These are phyloP conservation scores for Setaria italica DNA, from an alignment of 202 grass and related monocot species.

Conservation along the genomic window DNA sequence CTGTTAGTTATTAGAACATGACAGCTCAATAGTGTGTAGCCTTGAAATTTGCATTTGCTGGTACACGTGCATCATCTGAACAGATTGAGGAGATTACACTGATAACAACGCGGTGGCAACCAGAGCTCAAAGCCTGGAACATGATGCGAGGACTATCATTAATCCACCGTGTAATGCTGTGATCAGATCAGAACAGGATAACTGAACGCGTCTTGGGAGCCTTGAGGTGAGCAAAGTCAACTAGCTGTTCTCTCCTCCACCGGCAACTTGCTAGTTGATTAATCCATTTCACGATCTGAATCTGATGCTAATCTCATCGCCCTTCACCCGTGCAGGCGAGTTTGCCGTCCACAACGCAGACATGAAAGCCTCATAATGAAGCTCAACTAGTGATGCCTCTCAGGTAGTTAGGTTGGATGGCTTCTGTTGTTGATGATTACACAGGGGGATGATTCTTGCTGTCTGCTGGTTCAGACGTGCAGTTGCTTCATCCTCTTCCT, in stretches of 20 bases:
- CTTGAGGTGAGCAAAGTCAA: background rate
- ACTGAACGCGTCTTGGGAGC: background rate
- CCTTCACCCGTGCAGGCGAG: background rate
- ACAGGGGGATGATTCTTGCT: background rate
- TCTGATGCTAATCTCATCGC: background rate
- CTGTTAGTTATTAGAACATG: background rate
- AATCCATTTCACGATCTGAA: background rate
- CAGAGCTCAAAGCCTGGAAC: background rate
- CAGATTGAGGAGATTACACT: background rate
- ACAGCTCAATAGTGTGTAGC: background rate
- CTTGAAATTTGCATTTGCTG: background rate
- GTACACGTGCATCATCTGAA: background rate
- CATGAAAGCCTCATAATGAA: background rate
- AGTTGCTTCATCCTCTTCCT: background rate
- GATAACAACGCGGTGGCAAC: background rate
- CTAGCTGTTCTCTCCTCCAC: background rate
- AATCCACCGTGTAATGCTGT: background rate
- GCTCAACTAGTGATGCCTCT: background rate
- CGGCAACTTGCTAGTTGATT: background rate
- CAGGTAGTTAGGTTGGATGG: background rate
- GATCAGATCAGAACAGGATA: background rate
- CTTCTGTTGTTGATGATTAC: slow-evolving; percentile 5
- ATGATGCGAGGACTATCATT: background rate
- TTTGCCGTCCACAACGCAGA: background rate
- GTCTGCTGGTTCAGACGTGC: background rate